Conservation (phyloP, 2,329 filamentous ascomycete species). For the Biscogniauxia mediterranea region DNA sequence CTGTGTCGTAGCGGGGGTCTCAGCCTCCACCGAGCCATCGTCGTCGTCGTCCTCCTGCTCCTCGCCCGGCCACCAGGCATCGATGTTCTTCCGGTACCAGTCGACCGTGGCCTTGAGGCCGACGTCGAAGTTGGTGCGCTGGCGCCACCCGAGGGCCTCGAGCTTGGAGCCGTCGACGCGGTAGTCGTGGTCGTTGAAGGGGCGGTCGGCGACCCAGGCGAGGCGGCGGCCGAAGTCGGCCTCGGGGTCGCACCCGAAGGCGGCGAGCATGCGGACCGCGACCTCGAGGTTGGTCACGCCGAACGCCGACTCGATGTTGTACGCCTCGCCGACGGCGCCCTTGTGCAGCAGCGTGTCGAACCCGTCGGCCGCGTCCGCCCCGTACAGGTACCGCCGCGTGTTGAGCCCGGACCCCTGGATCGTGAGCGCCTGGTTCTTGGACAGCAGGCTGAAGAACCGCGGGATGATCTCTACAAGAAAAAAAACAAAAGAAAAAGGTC, state of each 20-base stretch:
- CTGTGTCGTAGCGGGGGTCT: too few species aligned
- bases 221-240: constrained; percentile 1
- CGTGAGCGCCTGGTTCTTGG: not conserved
- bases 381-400: constrained; percentile 3
- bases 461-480: not conserved
- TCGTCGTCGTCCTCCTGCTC: not conserved
- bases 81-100: constrained; percentile 3
- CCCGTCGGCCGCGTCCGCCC: constrained; percentile 1
- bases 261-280: not conserved
- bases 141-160: not conserved
- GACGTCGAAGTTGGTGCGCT: not conserved
- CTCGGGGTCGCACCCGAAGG: constrained; percentile 1
- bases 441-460: not conserved
- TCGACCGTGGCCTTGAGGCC: not conserved
- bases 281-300: constrained; percentile 2
- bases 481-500: too few species aligned
- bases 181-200: constrained; percentile 4
- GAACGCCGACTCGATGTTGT: constrained; percentile 1
- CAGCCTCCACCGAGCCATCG: too few species aligned
- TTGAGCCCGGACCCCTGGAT: constrained; percentile 2
- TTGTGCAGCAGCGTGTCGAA: constrained; percentile 4
- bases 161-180: constrained; percentile 2
- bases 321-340: constrained; percentile 1
- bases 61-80: not conserved
- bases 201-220: not conserved